Evolutionary conservation across 2,329 filamentous ascomycete species (phyloP), one percentile per base, ranked within the genome.

Genomic region (Talaromyces sp.): DNA sequence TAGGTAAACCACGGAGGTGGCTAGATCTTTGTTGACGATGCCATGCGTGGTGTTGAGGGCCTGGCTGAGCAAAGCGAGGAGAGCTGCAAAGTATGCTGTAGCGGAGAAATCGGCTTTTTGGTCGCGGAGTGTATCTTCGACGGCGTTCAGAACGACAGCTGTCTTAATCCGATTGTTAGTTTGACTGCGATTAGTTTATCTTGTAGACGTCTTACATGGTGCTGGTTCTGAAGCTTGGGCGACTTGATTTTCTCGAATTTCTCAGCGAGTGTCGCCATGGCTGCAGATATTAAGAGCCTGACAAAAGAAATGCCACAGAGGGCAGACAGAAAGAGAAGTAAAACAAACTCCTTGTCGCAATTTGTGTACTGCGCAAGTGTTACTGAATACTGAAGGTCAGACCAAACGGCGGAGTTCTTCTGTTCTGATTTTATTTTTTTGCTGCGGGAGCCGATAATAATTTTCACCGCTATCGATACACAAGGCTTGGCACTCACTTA

Each of bases 171-270:
- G 11, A 46, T 43, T 7, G 10, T 56, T 39, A 58, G 50, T 48
- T 19, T 5, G 5, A 13, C 25, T 50, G 19, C 15, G 17, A 46
- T 48, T 10, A 22, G 40, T 35, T 21, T 21, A 53, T 19, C 45
- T 33, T 28, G 7, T 28, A 28, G 33, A 10, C 10, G 15, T 15
- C 79, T 65, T 78, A 94, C 91, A 83, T 92, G 91, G 75, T 96
- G 86, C 78, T 97, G 92, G 73, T 89, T 96, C 76, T 97, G 90
- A 69, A 97, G 85, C 76, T 96, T 96, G 58, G 94, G 94, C 71
- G 89, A 94, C 77, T 94, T 89, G 75, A 97, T 97, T 84, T 95
- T 97, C 79, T 93, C 89, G 73, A 99, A 85, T 81, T 91, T 95
- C 80, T 96, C 93, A 73, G 89, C 86, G 69, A 97, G 78, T 75